Base-by-base conservation (phyloP, 371 early-diverging fungal genomes). In the Synchytrium microbalum region DNA sequence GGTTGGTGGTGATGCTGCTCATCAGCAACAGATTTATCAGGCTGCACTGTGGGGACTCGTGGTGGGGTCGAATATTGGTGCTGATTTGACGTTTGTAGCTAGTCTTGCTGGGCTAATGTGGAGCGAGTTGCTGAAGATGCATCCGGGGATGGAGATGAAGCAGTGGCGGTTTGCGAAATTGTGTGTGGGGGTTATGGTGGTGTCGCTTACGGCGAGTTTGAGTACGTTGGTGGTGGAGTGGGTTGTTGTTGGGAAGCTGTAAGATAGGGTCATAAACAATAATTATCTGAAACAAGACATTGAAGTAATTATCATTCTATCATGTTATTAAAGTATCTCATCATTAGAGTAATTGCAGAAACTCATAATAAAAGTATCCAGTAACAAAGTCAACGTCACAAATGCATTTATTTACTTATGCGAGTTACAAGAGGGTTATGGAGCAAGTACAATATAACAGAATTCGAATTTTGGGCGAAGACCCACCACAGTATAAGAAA, bases 51-150 rank as follows among this genome's bases (percentile, higher is more conserved):
- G 86, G 70, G 89, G 84, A 0, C 69, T 90, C 26, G 79, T 90
- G n/a, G 80, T 88, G 0, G 91, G 89, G 1, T 82, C 84, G 66
- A 91, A 92, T 65, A 60, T 92, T 51, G 92, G 92, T 1, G 92
- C 91, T 14, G 86, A 87, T 59, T 68, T 90, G 32, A 84, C 88
- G 1, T 69, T 84, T 13, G 80, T 88, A 2, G 90, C 89, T 19
- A 84, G 86, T 53, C 68, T 92, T 64, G 91, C 92, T 1, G 92
- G 92, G 8, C 73, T 92, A 55, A 90, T 88, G 89, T 87, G 77
- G 79, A 59, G 31, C 33, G 62, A 84, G n/a, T 79, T 88, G 26
- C 59, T 88, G 55, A 75, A 76, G 63, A 83, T 78, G 33, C 81
- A 83, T 64, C 80, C 75, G 2, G 77, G 81, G 16, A 70, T 75